phyloP scores from a whole-genome alignment of 768 basidiomycete genomes.

The Boletus edulis region DNA sequence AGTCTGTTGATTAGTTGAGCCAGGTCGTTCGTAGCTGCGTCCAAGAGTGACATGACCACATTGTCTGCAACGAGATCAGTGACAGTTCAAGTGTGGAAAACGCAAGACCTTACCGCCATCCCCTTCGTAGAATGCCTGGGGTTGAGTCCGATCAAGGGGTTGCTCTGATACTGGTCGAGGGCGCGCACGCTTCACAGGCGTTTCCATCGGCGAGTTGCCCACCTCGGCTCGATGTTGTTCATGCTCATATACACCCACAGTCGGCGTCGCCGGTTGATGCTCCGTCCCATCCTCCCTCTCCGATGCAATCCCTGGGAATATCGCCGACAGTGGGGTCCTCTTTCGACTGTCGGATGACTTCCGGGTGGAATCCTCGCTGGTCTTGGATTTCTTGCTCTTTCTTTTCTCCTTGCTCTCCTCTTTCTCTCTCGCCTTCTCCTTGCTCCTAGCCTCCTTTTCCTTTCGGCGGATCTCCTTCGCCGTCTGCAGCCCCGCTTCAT shows the following conservation, averaged over 20 bases:
- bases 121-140: constrained; percentile 48
- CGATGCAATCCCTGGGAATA: constrained; percentile 50
- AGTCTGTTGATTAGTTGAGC: constrained; percentile 76
- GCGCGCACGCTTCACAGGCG: constrained; percentile 42
- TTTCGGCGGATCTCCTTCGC: constrained; percentile 46
- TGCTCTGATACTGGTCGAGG: constrained; percentile 66
- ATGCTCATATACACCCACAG: constrained; percentile 46
- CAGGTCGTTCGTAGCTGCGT: constrained; percentile 77
- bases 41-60: constrained; percentile 69
- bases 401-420: constrained; percentile 30
- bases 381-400: constrained; percentile 29
- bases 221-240: not conserved
- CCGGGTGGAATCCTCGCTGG: constrained; percentile 36
- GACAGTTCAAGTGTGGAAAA: not conserved
- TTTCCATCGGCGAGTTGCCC: constrained; percentile 15
- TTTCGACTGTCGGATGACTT: constrained; percentile 49
- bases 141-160: constrained; percentile 46
- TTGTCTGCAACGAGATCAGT: constrained; percentile 16
- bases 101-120: constrained; percentile 37
- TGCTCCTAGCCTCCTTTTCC: constrained; percentile 35
- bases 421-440: constrained; percentile 36
- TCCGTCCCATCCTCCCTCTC: constrained; percentile 12
- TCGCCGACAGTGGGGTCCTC: constrained; percentile 52
- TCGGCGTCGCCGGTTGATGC: constrained; percentile 23
- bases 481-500: constrained; percentile 47